Conservation (phyloP, 805 yeast genomes). For the Lachancea sp. region DNA sequence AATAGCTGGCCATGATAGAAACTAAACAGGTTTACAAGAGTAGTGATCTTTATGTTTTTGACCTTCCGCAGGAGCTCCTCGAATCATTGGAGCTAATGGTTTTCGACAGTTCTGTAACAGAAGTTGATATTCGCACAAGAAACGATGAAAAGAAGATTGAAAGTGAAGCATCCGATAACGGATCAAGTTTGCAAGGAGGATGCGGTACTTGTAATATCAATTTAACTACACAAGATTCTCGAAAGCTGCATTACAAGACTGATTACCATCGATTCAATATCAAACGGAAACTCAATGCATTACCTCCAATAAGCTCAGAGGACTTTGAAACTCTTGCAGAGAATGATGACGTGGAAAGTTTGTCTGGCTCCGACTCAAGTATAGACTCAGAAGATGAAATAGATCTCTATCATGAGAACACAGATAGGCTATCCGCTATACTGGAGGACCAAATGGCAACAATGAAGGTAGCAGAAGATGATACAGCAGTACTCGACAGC, state of each 20-base stretch:
- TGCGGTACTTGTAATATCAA: conserved; percentile 26
- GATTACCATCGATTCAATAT: conserved; percentile 56
- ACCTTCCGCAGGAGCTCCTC: conserved; percentile 36
- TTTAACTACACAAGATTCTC: conserved; percentile 14
- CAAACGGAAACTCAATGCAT: conserved; percentile 44
- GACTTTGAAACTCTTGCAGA: conserved; percentile 47
- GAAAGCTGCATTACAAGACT: conserved; percentile 46
- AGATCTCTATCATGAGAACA: conserved; percentile 22
- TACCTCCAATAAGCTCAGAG: conserved; percentile 43
- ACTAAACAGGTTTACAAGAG: conserved; percentile 13
- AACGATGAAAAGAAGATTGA: conserved; percentile 1
- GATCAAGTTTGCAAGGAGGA: background rate
- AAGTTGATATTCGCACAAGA: conserved; percentile 16
- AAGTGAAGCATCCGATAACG: background rate
- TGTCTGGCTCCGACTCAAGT: conserved; percentile 48
- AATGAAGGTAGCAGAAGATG: conserved; percentile 19
- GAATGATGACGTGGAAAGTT: conserved; percentile 44
- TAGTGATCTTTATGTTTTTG: conserved; percentile 46
- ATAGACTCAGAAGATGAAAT: conserved; percentile 28
- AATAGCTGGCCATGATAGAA: background rate
- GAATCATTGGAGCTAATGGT: conserved; percentile 45
- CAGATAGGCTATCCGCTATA: conserved; percentile 22
- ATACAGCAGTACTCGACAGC: conserved; percentile 37
- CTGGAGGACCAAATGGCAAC: conserved; percentile 23
- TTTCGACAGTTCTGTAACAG: conserved; percentile 48